Base-by-base conservation (phyloP, 179 eudicot species). In the Spergularia azorica region DNA sequence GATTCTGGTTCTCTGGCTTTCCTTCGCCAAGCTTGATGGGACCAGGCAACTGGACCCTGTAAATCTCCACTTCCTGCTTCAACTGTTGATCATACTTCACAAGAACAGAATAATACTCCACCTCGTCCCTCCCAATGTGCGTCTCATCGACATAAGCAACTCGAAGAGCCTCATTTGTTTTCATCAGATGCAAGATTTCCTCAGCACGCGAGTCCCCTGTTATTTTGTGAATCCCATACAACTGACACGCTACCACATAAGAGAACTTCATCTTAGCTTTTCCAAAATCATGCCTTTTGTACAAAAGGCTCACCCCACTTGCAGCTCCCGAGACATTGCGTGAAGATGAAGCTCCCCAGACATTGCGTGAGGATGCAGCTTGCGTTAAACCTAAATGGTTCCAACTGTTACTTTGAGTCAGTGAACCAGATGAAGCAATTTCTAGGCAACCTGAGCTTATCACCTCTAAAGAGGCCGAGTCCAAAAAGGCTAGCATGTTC, bases 1-100 rank as follows among this genome's bases (percentile, higher is more conserved):
- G 99, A 84, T 95, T 95, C 79, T 95, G 99, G 82, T 95, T 95
- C 85, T 95, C 99, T 0, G 99, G 99, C 69, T 95, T 93, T 63
- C 97, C 97, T 86, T 91, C 99, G 10, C 99, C 99, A 20, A 95
- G 87, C 85, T 91, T 95, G 84, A 90, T 59, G 2, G 92, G 96
- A 50, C 99, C 99, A 51, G 99, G 99, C 78, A 95, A 81, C 82
- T 82, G 88, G 65, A 95, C 85, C 71, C 97, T 86, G 68, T 91
- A 95, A 46, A 95, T 89, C 80, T 93, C 99, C 65, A 89, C 98
- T 76, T 95, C 99, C 71, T 82, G 82, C 77, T 84, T 83, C 64
- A 81, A 68, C 76, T 82, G 90, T 76, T 89, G 92, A 86, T 95
- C 97, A 68, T 89, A 93, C 86, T 95, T 95, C 18, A 93, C 98